Evolutionary conservation across 176 grass and related monocot species (phyloP).

Genomic region (Miscanthus lutarioriparius): DNA sequence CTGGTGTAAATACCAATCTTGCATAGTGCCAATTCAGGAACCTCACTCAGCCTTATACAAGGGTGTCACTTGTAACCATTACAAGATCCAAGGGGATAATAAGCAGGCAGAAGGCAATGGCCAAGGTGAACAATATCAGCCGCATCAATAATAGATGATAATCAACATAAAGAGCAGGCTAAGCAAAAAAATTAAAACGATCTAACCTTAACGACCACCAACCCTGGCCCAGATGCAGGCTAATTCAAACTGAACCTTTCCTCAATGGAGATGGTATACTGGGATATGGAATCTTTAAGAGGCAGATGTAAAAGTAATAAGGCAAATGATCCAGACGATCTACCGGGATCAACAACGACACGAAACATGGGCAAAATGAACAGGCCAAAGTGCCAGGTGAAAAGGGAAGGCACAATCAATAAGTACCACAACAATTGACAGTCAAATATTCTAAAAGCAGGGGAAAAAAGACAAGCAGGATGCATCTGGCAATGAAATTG

Average conservation of each 20-base stretch:
- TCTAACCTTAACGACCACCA: background rate
- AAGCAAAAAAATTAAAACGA: background rate
- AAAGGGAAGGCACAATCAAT: background rate
- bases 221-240: background rate
- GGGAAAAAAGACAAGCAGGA: background rate
- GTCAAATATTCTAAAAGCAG: background rate
- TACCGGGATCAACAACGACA: background rate
- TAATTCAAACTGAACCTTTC: slow-evolving; percentile 13
- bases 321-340: background rate
- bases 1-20: background rate
- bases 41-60: too few species aligned
- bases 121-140: background rate
- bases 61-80: background rate
- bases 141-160: background rate
- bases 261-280: background rate
- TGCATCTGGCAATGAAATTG: background rate
- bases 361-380: too few species aligned
- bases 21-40: background rate
- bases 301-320: background rate
- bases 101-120: background rate
- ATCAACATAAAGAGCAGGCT: background rate
- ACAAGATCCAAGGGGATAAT: background rate
- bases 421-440: background rate
- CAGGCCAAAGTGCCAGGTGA: too few species aligned
- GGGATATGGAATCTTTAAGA: background rate